Evolutionary conservation across 352 stramenopile species (phyloP).

Genomic region (Phytophthora sp.): DNA sequence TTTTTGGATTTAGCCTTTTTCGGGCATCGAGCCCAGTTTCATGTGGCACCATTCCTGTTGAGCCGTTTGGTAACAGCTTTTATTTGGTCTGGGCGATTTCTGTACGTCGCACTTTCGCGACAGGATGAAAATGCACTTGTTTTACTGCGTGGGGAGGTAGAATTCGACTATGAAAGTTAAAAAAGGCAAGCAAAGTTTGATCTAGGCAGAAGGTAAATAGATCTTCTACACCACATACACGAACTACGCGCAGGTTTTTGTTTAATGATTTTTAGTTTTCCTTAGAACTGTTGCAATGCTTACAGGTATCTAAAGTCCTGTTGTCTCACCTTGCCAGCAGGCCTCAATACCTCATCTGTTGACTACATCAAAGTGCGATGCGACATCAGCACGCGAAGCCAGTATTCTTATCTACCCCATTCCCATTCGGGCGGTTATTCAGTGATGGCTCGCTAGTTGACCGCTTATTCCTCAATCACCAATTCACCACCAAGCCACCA

Average conservation of each 20-base stretch:
- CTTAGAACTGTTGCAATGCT: too few relatives aligned
- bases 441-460: neutral
- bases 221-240: too few relatives aligned
- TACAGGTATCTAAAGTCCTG: too few relatives aligned
- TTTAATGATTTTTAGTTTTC: too few relatives aligned
- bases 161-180: conserved; percentile 22
- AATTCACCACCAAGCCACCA: conserved; percentile 12
- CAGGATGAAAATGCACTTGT: conserved; percentile 6
- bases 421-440: conserved; percentile 8
- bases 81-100: conserved; percentile 4
- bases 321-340: too few relatives aligned
- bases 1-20: conserved; percentile 6
- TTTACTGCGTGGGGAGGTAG: conserved; percentile 8
- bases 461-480: conserved; percentile 14
- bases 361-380: too few relatives aligned
- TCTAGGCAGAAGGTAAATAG: neutral
- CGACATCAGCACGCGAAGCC: conserved; percentile 16
- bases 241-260: too few relatives aligned
- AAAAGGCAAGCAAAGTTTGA: neutral
- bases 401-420: conserved; percentile 28
- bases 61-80: conserved; percentile 13
- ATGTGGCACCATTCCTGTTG: conserved; percentile 6
- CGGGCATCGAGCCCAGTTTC: neutral
- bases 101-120: conserved; percentile 3
- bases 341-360: too few relatives aligned